Evolutionary conservation across 805 yeast species (phyloP), one percentile per base, ranked within the genome.

Genomic region (Scheffersomyces ergatensis): DNA sequence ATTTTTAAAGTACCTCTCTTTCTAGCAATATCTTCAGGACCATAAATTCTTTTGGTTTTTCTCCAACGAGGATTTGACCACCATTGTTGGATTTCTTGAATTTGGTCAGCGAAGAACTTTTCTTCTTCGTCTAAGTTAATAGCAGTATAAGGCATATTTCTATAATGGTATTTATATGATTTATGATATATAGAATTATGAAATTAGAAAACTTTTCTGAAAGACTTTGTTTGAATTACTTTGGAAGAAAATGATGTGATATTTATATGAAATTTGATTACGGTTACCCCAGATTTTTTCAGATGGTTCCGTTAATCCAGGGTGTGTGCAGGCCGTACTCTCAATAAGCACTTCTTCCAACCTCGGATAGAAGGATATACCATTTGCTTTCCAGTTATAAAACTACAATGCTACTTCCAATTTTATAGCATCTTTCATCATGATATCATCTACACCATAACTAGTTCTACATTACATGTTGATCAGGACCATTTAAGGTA

Each of bases 31-130:
- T 89, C 95, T 61, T 83, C 88, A 25, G 97, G 85, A 33, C 87
- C 63, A 72, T 92, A 92, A 58, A 83, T 84, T 61, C 99, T 83
- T 70, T 83, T 88, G 53, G 95, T 86, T 55, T 83, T 78, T 43
- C 65, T 70, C 97, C 97, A 92, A 63, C 98, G 85, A 48, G 97
- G 95, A 60, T 83, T 78, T 7, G 85, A 57, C 98, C 98, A 92
- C 98, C 98, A 92, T 58, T 80, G 58, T 49, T 83, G 79, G 58
- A 92, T 82, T 30, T 80, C 86, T 27, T 76, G 73, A 43, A 88
- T 84, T 59, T 89, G 89, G 34, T 72, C 63, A 56, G 82, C 80
- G 77, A 72, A 85, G 55, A 66, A 70, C 45, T 61, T 63, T 57
- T 85, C 87, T 66, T 85, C 93, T 49, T 72, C 71, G 51, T 77